phyloP scores from a whole-genome alignment of 2,329 filamentous ascomycete genomes.

The Diaporthe sp. region DNA sequence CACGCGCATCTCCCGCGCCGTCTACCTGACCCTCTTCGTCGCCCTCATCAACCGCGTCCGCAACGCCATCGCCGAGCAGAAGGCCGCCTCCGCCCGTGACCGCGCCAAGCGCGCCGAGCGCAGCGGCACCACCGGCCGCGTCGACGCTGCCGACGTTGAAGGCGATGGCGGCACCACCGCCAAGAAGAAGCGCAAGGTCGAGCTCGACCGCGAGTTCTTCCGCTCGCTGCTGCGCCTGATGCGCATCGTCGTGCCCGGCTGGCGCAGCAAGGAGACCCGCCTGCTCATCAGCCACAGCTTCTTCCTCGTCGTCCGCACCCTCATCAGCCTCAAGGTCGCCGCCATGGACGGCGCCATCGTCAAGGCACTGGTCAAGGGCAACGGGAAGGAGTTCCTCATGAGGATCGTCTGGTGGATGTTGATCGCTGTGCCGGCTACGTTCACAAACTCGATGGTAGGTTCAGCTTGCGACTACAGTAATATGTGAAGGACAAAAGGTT shows the following conservation, averaged over 20 bases:
- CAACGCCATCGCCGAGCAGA: conserved; percentile 93
- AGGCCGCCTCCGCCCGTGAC: conserved; percentile 81
- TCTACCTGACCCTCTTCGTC: conserved; percentile 86
- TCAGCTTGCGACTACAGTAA: neutral
- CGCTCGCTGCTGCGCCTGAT: conserved; percentile 82
- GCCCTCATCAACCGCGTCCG: conserved; percentile 89
- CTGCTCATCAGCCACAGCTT: conserved; percentile 92
- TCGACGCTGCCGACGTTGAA: conserved; percentile 50
- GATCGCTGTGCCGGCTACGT: conserved; percentile 94
- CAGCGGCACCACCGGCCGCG: conserved; percentile 62
- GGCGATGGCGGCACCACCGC: conserved; percentile 48
- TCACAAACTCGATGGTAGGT: conserved; percentile 97
- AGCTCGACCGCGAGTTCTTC: conserved; percentile 88
- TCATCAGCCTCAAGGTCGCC: conserved; percentile 95
- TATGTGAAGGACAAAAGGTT: neutral
- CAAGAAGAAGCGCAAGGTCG: conserved; percentile 81
- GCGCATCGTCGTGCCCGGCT: conserved; percentile 90
- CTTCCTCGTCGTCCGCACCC: conserved; percentile 89
- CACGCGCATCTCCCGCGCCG: conserved; percentile 83
- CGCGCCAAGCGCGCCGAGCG: conserved; percentile 66
- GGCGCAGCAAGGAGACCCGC: conserved; percentile 88
- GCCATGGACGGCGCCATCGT: conserved; percentile 96
- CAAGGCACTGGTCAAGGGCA: conserved; percentile 91
- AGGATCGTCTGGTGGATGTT: conserved; percentile 98
- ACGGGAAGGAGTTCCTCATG: conserved; percentile 88